phyloP scores from a whole-genome alignment of 768 basidiomycete genomes.

The Cyclocybe aegerita region DNA sequence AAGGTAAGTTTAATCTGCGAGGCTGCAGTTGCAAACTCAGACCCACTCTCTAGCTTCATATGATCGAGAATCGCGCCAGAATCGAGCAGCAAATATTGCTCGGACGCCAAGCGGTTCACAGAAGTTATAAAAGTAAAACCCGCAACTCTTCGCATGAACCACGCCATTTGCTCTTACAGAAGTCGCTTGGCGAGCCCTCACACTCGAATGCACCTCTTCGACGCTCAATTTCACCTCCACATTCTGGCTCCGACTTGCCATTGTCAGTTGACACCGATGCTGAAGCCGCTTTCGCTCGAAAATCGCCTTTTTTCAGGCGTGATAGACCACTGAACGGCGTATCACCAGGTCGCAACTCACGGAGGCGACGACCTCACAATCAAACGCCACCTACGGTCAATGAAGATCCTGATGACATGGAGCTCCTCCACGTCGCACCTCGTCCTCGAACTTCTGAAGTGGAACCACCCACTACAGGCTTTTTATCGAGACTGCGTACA shows the following conservation, averaged over 20 bases:
- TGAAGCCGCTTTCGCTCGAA: constrained; percentile 65
- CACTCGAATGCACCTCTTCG: constrained; percentile 8
- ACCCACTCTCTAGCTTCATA: constrained; percentile 63
- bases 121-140: constrained; percentile 40
- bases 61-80: constrained; percentile 88
- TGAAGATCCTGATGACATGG: constrained; percentile 4
- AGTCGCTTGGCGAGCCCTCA: constrained; percentile 7
- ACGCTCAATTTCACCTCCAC: constrained; percentile 29
- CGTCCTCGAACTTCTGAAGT: not conserved
- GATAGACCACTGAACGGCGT: constrained; percentile 35
- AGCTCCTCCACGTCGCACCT: constrained; percentile 6
- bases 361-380: constrained; percentile 20
- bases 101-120: constrained; percentile 74
- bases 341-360: constrained; percentile 25
- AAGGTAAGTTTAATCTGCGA: constrained; percentile 52
- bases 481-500: constrained; percentile 42
- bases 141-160: constrained; percentile 15
- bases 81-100: constrained; percentile 82
- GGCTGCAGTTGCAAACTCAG: not conserved
- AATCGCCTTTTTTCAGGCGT: constrained; percentile 54
- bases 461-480: constrained; percentile 21
- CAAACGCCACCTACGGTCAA: constrained; percentile 29
- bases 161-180: constrained; percentile 21
- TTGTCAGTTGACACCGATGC: constrained; percentile 79
- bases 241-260: constrained; percentile 49